Evolutionary conservation across 2,329 filamentous ascomycete species (phyloP).

Genomic region (Cryphonectria carpinicola): DNA sequence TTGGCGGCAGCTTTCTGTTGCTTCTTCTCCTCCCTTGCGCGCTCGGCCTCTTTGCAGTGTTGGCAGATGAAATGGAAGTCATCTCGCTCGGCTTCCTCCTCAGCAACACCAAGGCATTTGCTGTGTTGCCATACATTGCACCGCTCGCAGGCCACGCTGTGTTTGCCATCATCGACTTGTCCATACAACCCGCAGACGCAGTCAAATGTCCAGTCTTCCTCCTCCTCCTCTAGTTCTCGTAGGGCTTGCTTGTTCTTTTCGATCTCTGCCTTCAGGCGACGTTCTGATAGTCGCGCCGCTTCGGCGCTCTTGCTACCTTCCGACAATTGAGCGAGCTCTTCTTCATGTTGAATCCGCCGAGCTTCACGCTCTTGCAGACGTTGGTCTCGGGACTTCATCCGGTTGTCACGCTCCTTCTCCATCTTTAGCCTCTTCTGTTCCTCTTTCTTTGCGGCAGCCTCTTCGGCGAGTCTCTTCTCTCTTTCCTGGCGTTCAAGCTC

Average conservation of each 20-base stretch:
- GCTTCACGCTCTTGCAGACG: conserved; percentile 84
- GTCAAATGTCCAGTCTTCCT: conserved; percentile 92
- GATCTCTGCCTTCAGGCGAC: conserved; percentile 80
- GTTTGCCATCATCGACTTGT: conserved; percentile 90
- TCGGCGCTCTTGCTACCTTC: conserved; percentile 70
- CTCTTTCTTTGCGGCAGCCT: conserved; percentile 68
- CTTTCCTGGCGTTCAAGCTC: conserved; percentile 73
- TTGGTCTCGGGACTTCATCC: conserved; percentile 82
- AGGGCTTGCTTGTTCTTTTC: conserved; percentile 79
- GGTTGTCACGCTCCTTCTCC: conserved; percentile 75
- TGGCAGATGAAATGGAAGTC: conserved; percentile 88
- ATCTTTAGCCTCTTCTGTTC: conserved; percentile 62
- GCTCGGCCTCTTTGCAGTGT: conserved; percentile 71
- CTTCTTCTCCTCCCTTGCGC: conserved; percentile 54
- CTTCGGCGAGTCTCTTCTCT: conserved; percentile 65
- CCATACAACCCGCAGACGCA: conserved; percentile 91
- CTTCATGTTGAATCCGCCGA: conserved; percentile 81
- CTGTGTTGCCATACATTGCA: conserved; percentile 98
- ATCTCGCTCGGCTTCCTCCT: conserved; percentile 78
- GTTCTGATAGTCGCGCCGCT: conserved; percentile 71
- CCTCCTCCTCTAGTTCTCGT: conserved; percentile 67
- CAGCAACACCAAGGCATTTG: conserved; percentile 80
- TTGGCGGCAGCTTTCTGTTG: conserved; percentile 60
- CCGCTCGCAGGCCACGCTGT: conserved; percentile 90
- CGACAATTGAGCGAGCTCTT: conserved; percentile 78